phyloP scores from a whole-genome alignment of 225 moss, liverwort and hornwort genomes.

The Pleurozium schreberi region DNA sequence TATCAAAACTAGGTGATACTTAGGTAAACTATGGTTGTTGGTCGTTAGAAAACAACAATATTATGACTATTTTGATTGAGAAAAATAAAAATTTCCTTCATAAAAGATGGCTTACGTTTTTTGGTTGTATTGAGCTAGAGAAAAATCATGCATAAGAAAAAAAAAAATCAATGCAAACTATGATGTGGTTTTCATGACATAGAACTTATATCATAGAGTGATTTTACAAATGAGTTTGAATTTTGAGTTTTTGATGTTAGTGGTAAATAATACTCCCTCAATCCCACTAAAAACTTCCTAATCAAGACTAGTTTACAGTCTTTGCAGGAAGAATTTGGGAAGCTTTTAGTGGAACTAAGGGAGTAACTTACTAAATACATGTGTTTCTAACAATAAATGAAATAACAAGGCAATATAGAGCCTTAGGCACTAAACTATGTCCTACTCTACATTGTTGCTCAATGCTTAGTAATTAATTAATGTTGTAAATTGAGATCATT shows the following conservation, averaged over 20 bases:
- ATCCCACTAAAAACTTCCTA: too few species aligned
- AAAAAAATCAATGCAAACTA: not conserved
- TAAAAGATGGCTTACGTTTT: accelerated
- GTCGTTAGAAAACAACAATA: not conserved
- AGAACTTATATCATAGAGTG: not conserved
- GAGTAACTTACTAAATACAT: too few species aligned
- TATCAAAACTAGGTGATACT: not conserved
- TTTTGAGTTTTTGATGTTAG: too few species aligned
- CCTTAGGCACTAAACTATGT: not conserved
- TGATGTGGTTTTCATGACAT: not conserved
- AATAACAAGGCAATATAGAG: not conserved
- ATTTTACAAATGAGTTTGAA: not conserved
- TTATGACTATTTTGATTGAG: accelerated
- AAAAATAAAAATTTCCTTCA: accelerated
- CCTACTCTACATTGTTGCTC: not conserved
- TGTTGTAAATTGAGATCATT: not conserved
- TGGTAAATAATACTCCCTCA: too few species aligned
- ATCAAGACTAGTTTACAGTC: too few species aligned
- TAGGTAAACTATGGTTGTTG: not conserved
- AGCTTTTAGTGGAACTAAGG: too few species aligned
- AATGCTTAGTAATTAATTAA: not conserved
- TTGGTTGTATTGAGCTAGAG: accelerated
- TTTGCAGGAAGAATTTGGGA: too few species aligned
- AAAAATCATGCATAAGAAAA: not conserved
- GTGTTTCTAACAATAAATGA: too few species aligned